A percentile compares a stretch with the other conserved stretches of the same genome.
Evolutionary conservation across 2,329 filamentous ascomycete genomes (phyloP).

Genomic region (Curvularia hawaiiensis): DNA sequence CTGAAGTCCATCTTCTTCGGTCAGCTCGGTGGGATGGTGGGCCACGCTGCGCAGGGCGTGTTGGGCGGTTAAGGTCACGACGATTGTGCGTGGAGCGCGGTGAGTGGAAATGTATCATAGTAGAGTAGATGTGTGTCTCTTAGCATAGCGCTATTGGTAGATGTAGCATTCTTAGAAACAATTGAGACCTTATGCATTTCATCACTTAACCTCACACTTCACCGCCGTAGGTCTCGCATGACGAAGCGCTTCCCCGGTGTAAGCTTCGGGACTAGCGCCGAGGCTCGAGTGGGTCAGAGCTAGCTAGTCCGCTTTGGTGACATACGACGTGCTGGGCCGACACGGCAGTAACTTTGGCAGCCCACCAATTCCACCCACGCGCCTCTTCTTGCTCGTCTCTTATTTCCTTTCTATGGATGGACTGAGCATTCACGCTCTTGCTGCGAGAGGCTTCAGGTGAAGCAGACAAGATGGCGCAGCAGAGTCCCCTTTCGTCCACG

Average conservation of each 20-base stretch:
- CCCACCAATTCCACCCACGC: constrained; percentile 19
- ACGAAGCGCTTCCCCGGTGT: constrained; percentile 14
- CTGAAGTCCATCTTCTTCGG: constrained; percentile 80
- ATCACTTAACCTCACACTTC: constrained; percentile 1
- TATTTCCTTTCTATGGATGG: constrained; percentile 43
- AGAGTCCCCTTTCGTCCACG: constrained; percentile 35
- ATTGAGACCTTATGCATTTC: not conserved
- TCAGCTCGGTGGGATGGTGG: constrained; percentile 67
- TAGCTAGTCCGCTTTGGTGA: constrained; percentile 28
- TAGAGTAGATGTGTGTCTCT: constrained; percentile 3
- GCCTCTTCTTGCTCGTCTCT: constrained; percentile 13
- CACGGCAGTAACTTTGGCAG: constrained; percentile 24
- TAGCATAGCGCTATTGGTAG: constrained; percentile 6
- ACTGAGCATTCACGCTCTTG: constrained; percentile 23
- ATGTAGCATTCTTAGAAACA: not conserved
- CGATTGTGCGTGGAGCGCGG: constrained; percentile 4
- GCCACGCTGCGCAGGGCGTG: constrained; percentile 43
- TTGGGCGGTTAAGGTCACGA: constrained; percentile 20
- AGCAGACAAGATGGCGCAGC: constrained; percentile 46
- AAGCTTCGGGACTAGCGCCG: constrained; percentile 17
- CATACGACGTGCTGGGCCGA: constrained; percentile 16
- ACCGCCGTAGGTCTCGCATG: constrained; percentile 11
- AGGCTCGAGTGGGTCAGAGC: constrained; percentile 17
- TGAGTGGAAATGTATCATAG: constrained; percentile 19
- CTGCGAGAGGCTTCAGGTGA: constrained; percentile 44